A percentile compares a stretch with the other conserved stretches of the same genome.
Conservation (phyloP, 371 early-diverging fungal species). For the Coemansia sp. region DNA sequence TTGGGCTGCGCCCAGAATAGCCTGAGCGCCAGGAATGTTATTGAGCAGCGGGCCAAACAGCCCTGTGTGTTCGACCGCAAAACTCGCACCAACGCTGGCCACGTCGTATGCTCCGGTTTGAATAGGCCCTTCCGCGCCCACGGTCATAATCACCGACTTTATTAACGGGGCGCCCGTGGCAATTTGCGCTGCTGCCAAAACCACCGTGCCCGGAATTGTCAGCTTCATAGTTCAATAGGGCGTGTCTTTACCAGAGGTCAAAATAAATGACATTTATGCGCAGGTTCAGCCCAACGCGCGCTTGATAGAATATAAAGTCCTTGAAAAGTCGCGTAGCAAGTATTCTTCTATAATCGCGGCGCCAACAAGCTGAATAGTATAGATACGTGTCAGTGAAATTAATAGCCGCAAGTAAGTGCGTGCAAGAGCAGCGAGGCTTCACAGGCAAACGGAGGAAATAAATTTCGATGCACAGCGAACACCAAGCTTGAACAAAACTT, state of each 20-base stretch:
- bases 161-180: constrained; percentile 33
- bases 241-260: too few relatives aligned
- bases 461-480: too few relatives aligned
- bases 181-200: not conserved
- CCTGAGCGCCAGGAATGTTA: constrained; percentile 28
- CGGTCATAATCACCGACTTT: constrained; percentile 27
- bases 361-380: not conserved
- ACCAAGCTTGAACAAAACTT: too few relatives aligned
- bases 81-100: constrained; percentile 43
- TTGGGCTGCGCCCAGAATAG: constrained; percentile 27
- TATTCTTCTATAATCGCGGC: too few relatives aligned
- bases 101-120: constrained; percentile 32
- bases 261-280: too few relatives aligned
- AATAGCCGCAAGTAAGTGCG: not conserved
- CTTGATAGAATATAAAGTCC: too few relatives aligned
- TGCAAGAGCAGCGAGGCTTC: not conserved
- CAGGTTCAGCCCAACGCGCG: too few relatives aligned
- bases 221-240: constrained; percentile 19
- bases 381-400: not conserved
- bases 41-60: constrained; percentile 37
- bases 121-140: constrained; percentile 20
- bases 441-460: not conserved
- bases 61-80: constrained; percentile 36
- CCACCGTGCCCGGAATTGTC: not conserved
- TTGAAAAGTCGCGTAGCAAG: too few relatives aligned